Evolutionary conservation across 164 flowering plant genomes (phyloP), one percentile per base, ranked within the genome.

Genomic region (Magnolia kwangsiensis): DNA sequence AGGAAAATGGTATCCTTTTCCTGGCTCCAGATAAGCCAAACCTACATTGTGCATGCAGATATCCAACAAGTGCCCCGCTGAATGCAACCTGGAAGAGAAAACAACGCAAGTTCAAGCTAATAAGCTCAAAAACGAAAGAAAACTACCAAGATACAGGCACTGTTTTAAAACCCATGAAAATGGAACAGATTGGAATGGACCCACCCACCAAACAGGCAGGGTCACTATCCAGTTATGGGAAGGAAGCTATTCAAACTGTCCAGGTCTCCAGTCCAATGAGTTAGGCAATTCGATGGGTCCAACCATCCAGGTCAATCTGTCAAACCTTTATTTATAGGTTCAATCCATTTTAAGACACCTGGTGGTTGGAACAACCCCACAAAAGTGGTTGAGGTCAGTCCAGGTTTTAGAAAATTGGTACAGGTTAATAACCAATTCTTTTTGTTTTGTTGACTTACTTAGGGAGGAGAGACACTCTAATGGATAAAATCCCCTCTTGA

Each of bases 41-140:
- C 97, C 98, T 7, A 88, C 89, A 74, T 83, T 88, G 72, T 37
- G 75, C 90, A 91, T 69, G 74, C 92, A 91, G 14, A 75, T 78
- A 82, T 94, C 97, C 76, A 94, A 81, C 83, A 94, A 82, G 89
- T 94, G 97, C 23, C 98, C 97, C 70, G 96, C 96, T 72, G 96
- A 89, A 81, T 94, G 98, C 81, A 94, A 71, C 87, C 97, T 94
- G 85, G 71, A 78, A 29, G 59, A 76, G 81, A 74, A 0, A 59
- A 55, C n/a, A 68, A 50, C 6, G 0, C 19, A 71, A 29, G 68
- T n/a, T 69, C 64, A 75, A 74, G 72, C 18, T 2, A 55, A 55
- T 55, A 55, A 16, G 61, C 16, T 11, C 61, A 55, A 8, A 10
- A 55, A 11, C 3, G 61, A 55, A 16, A 55, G 18, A 55, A 16